phyloP scores from a whole-genome alignment of 768 basidiomycete species.

The Suillus americanus region DNA sequence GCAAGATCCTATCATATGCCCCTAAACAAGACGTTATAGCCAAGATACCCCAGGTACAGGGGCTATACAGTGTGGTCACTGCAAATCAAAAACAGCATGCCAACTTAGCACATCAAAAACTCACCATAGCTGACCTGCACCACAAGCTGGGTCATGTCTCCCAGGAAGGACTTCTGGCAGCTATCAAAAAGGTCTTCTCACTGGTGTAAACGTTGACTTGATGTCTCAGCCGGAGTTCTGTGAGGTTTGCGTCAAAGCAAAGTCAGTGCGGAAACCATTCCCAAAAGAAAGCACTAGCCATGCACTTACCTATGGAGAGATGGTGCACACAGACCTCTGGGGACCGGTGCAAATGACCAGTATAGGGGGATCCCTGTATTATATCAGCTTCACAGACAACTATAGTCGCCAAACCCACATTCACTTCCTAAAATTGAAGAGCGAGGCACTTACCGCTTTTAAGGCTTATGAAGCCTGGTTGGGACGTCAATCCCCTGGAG shows the following conservation, averaged over 20 bases:
- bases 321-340: conserved; percentile 8
- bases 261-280: background rate
- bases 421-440: conserved; percentile 29
- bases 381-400: conserved; percentile 37
- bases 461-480: no score
- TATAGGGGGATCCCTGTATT: conserved; percentile 29
- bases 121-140: no score
- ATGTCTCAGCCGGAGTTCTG: background rate
- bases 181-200: no score
- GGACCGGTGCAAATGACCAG: background rate
- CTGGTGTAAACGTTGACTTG: no score
- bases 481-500: no score
- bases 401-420: conserved; percentile 22
- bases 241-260: background rate
- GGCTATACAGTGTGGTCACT: background rate
- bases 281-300: background rate
- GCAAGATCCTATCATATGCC: no score
- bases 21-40: background rate
- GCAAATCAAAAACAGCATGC: no score
- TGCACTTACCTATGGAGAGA: background rate
- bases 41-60: background rate
- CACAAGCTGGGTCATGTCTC: no score
- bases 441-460: conserved; percentile 9
- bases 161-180: no score
- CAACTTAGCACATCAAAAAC: no score